Evolutionary conservation across 768 basidiomycete species (phyloP).

Genomic region (Lactarius indigo): DNA sequence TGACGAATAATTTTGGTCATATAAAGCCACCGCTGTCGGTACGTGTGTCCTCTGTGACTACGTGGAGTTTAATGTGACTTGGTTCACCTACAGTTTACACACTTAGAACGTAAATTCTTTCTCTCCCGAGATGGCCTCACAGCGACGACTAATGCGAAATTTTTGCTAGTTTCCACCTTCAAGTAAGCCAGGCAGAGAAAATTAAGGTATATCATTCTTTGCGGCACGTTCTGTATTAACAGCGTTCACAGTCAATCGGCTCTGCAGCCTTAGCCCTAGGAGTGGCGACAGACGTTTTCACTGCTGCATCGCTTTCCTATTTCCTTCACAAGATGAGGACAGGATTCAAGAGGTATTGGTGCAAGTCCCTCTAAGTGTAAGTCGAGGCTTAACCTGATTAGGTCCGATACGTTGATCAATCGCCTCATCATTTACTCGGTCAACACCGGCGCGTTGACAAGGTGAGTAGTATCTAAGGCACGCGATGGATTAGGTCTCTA

Average conservation of each 20-base stretch:
- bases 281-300: conserved; percentile 48
- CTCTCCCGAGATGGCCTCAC: background rate
- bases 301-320: conserved; percentile 49
- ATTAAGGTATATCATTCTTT: conserved; percentile 42
- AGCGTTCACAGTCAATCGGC: conserved; percentile 40
- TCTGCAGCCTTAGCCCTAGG: conserved; percentile 48
- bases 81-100: conserved; percentile 38
- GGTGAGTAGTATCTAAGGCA: conserved; percentile 34
- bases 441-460: conserved; percentile 61
- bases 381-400: conserved; percentile 28
- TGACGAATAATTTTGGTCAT: background rate
- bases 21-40: conserved; percentile 14
- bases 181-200: conserved; percentile 39
- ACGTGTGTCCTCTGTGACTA: background rate
- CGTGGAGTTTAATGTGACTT: background rate
- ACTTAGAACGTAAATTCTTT: conserved; percentile 38
- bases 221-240: background rate
- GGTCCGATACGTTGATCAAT: conserved; percentile 56
- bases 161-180: conserved; percentile 37
- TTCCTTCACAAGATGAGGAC: conserved; percentile 54
- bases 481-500: background rate
- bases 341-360: conserved; percentile 41
- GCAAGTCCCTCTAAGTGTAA: background rate
- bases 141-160: background rate
- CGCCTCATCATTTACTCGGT: conserved; percentile 56